Base-by-base conservation (phyloP, 371 early-diverging fungal species). In the Lichtheimia ramosa region DNA sequence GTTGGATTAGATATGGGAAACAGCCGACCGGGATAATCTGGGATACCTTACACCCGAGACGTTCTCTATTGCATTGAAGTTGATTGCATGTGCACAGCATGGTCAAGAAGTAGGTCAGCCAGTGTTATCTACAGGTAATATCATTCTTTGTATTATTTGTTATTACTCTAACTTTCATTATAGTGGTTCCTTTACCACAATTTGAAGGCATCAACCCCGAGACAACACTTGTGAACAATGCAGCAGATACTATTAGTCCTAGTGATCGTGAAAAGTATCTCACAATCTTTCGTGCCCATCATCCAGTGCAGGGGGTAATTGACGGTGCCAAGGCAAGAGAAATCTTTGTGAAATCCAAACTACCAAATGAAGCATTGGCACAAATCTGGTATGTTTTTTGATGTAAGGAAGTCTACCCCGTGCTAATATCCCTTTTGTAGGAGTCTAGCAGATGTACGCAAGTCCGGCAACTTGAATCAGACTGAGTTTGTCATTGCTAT, bases 401-500 rank as follows among this genome's bases (percentile, higher is more conserved):
- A 5, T 41, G 25, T 54, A 15, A 13, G 23, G 34, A 34, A 34
- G 34, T 34, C 6, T 34, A 34, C 34, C 34, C 34, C 34, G 34
- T 34, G 34, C 16, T 42, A 15, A 42, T 14, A 18, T n/a, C 6
- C 40, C 20, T 43, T 27, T 7, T 8, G 41, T 51, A 77, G 89
- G 89, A 57, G 61, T 61, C 73, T 93, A 58, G 91, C 90, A 0
- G 89, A 93, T 63, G 84, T 88, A 21, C 84, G 85, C 52, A 69
- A 76, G 41, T 77, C 86, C 43, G 92, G 91, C 48, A 71, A 82
- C 39, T 62, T 93, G 40, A 83, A 87, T 49, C 79, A 87, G 54
- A 71, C 84, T 3, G 90, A 89, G 69, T 93, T 93, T 68, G 82
- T 83, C 20, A 87, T 92, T 58, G 92, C 92, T 51, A 93, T 93